A percentile compares a stretch with the other conserved stretches of the same genome.
Conservation (phyloP, 2,329 filamentous ascomycete species). For the Nemania diffusa region DNA sequence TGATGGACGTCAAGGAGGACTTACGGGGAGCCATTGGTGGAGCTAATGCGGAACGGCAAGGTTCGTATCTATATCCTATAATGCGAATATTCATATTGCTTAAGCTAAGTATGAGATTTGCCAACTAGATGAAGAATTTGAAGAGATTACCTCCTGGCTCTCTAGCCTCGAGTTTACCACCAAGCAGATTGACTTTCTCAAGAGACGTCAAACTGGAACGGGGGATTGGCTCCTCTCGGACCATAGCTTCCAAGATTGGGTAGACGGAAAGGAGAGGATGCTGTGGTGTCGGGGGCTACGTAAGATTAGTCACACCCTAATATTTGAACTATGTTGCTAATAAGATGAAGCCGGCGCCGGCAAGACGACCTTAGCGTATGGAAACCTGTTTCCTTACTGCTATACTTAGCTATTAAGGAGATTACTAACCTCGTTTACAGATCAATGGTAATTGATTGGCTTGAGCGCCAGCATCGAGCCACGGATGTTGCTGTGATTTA, state of each 20-base stretch:
- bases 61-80: neutral
- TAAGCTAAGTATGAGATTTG: neutral
- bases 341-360: conserved; percentile 53
- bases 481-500: conserved; percentile 47
- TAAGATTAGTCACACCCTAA: neutral
- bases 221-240: conserved; percentile 34
- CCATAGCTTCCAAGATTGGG: conserved; percentile 23
- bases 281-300: conserved; percentile 59
- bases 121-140: neutral
- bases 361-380: conserved; percentile 56
- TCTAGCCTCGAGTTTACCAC: conserved; percentile 45
- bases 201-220: conserved; percentile 52
- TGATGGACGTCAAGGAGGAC: neutral
- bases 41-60: neutral
- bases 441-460: neutral
- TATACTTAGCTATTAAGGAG: neutral
- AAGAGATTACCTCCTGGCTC: neutral
- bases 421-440: neutral
- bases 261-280: conserved; percentile 39
- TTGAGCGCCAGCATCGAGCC: neutral
- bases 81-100: neutral
- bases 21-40: neutral
- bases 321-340: neutral
- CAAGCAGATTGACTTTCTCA: conserved; percentile 55
- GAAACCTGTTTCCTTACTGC: neutral